Conservation (phyloP, 2,329 filamentous ascomycete species). For the Parafenestella ontariensis region DNA sequence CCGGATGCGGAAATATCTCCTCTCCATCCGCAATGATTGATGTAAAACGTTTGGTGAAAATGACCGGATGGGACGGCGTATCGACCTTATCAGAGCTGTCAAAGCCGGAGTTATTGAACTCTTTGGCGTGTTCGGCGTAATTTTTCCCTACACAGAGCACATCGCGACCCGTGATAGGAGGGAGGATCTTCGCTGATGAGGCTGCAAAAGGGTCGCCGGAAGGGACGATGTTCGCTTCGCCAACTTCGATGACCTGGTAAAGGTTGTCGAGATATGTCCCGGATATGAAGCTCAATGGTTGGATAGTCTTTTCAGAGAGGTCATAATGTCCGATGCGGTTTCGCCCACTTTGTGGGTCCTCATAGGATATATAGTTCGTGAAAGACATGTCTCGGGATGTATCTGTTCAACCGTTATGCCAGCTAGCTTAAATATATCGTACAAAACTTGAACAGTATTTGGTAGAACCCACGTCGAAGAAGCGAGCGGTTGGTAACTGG, state of each 20-base stretch:
- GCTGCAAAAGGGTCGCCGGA: conserved; percentile 43
- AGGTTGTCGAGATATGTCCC: conserved; percentile 57
- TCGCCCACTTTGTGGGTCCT: conserved; percentile 18
- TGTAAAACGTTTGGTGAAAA: conserved; percentile 63
- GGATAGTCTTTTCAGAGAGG: conserved; percentile 46
- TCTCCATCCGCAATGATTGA: conserved; percentile 60
- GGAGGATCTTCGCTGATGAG: conserved; percentile 52
- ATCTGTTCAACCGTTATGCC: no score
- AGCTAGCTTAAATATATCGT: no score
- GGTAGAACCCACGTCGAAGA: no score
- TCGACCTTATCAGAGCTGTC: conserved; percentile 64
- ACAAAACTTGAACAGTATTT: no score
- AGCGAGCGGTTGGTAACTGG: no score
- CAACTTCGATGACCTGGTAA: conserved; percentile 61
- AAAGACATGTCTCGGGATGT: conserved; percentile 5
- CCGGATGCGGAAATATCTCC: conserved; percentile 54
- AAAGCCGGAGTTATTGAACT: conserved; percentile 64
- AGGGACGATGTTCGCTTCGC: conserved; percentile 49
- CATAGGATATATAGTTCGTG: conserved; percentile 52
- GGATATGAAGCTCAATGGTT: conserved; percentile 55
- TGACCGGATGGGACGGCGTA: conserved; percentile 61
- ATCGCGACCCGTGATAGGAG: conserved; percentile 59
- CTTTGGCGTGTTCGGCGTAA: conserved; percentile 63
- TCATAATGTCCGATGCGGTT: conserved; percentile 54
- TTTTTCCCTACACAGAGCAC: conserved; percentile 65